These are phyloP conservation scores for Saururus chinensis DNA, from an alignment of 164 flowering plant genomes.

Conservation along the genomic window DNA sequence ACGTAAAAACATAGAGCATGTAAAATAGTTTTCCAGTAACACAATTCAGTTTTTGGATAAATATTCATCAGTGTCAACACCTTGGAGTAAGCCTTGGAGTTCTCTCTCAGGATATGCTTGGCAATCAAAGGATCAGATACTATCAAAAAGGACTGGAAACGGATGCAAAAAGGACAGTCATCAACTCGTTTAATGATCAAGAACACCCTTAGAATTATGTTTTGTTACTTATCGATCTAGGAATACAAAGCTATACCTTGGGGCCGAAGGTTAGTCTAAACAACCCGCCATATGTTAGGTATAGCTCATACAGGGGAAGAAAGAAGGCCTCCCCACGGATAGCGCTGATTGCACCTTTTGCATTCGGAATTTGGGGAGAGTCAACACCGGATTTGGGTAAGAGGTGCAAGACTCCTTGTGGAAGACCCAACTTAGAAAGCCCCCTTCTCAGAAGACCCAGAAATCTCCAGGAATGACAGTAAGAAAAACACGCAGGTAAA, in stretches of 20 bases:
- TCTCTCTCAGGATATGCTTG: constrained; percentile 81
- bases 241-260: constrained; percentile 31
- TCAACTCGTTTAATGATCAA: not conserved
- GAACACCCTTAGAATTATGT: not conserved
- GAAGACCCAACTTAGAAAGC: constrained; percentile 51
- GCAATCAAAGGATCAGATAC: constrained; percentile 93
- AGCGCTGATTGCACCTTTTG: constrained; percentile 63
- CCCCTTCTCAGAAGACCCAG: constrained; percentile 32
- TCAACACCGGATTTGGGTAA: constrained; percentile 25
- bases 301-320: constrained; percentile 80
- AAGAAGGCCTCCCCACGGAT: constrained; percentile 71
- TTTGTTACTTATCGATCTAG: too few species aligned
- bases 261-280: constrained; percentile 89
- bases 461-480: constrained; percentile 23
- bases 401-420: constrained; percentile 35
- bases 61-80: constrained; percentile 18
- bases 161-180: not conserved
- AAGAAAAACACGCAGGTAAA: too few species aligned
- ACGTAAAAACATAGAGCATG: not conserved
- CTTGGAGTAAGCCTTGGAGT: constrained; percentile 89
- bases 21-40: too few species aligned
- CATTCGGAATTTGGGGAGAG: constrained; percentile 57
- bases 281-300: constrained; percentile 82
- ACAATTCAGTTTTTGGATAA: too few species aligned
- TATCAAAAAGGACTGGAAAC: constrained; percentile 77